These are phyloP conservation scores for Fistulina hepatica DNA, from an alignment of 1,284 basidiomycete species.

Conservation along the genomic window DNA sequence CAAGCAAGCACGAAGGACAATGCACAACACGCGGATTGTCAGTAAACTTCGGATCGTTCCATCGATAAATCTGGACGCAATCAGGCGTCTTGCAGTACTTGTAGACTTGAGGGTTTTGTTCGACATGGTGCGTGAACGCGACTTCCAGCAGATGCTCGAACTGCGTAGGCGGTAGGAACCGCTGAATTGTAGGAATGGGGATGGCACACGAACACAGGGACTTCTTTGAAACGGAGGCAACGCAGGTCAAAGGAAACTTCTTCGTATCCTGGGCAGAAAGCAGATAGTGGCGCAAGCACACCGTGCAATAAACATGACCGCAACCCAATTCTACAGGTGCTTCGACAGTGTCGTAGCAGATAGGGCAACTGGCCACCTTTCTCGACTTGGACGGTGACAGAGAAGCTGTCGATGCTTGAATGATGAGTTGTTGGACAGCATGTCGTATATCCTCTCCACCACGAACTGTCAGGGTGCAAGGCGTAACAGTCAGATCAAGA, in stretches of 20 bases:
- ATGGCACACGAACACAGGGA: neutral
- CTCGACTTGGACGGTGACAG: neutral
- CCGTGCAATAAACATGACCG: slow-evolving; percentile 4
- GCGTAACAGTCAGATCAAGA: neutral
- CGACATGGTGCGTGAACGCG: slow-evolving; percentile 3
- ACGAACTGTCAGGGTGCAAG: neutral
- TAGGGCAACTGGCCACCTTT: slow-evolving; percentile 4
- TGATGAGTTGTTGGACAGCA: neutral
- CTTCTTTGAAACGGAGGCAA: slow-evolving; percentile 1
- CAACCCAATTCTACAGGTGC: slow-evolving; percentile 1
- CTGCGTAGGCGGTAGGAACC: neutral
- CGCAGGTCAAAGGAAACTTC: slow-evolving; percentile 3
- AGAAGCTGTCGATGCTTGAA: neutral
- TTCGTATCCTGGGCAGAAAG: slow-evolving; percentile 2
- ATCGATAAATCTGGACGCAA: slow-evolving; percentile 1
- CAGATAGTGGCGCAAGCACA: slow-evolving; percentile 4
- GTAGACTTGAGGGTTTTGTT: neutral
- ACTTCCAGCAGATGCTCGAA: slow-evolving; percentile 3
- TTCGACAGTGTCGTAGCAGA: slow-evolving; percentile 3
- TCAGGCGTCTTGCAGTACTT: slow-evolving; percentile 5
- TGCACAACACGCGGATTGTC: neutral
- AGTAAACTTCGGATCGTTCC: neutral
- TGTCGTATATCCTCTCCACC: neutral
- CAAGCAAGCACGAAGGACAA: slow-evolving; percentile 5
- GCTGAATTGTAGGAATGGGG: slow-evolving; percentile 5